Evolutionary conservation across 2,329 filamentous ascomycete genomes (phyloP), one percentile per base, ranked within the genome.

Genomic region (Aspergillus pseudoviridinutans): DNA sequence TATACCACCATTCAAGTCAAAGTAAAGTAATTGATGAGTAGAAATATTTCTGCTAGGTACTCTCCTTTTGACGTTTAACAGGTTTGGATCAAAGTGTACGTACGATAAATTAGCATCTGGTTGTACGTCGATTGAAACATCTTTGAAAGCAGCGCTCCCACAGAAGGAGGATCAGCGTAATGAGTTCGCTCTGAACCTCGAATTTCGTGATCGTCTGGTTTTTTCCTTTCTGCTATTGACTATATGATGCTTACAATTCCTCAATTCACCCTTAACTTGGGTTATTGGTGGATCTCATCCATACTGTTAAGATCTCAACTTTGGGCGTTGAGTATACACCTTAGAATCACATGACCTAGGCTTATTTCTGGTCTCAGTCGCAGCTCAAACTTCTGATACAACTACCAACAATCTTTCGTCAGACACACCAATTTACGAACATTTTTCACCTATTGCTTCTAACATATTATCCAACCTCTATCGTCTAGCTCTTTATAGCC

Each of bases 271-370:
- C 22, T 44, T 44, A 20, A 44, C n/a, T 38, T 44, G 41, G n/a
- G 17, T 44, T 47, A 14, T 47, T 27, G 22, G 24, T 47, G 24
- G 3, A 47, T 47, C 44, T 24, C 29, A 53, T 35, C 35, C 22
- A 52, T 41, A 28, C 24, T 32, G 10, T 52, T 29, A 14, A 49
- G 10, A 25, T 20, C 25, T 50, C 54, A 51, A 35, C 28, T 24
- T 41, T 29, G 41, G 12, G 35, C 29, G 35, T 41, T 17, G 10
- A 27, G 14, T 53, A 32, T 35, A 20, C 4, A 17, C 14, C 32
- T 17, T 17, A 38, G 14, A 50, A 47, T 55, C 56, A 58, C 56
- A 53, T 58, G 56, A 56, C 32, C 25, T 6, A 35, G 28, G 4
- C 49, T n/a, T 17, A 22, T 32, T 47, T 27, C 46, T 49, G 28